Percentiles rank a stretch among this genome's conserved stretches.
phyloP scores from a whole-genome alignment of 78 protist genomes.

The Corallochytrium limacisporum region DNA sequence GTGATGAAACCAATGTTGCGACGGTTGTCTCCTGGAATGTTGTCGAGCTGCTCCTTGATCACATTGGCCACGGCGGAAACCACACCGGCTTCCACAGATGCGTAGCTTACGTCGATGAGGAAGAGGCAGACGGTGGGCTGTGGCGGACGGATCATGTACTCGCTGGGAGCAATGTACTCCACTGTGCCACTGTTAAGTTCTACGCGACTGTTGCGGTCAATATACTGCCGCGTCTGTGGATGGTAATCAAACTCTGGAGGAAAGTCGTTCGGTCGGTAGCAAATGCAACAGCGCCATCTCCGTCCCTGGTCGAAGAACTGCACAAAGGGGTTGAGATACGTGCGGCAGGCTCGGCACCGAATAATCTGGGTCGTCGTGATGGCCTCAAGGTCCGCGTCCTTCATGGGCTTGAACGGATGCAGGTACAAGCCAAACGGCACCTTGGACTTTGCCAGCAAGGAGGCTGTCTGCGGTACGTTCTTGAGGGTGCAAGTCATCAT shows the following conservation, averaged over 20 bases:
- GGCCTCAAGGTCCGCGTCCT: neutral
- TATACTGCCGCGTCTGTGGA: neutral
- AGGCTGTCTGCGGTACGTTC: neutral
- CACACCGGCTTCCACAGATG: neutral
- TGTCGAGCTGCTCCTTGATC: neutral
- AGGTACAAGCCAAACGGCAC: constrained; percentile 3
- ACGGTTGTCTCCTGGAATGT: constrained; percentile 3
- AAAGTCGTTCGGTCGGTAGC: neutral
- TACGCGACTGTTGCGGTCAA: constrained; percentile 2
- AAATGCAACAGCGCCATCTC: constrained; percentile 18
- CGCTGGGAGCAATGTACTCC: constrained; percentile 9
- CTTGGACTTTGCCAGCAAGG: neutral
- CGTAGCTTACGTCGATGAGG: neutral
- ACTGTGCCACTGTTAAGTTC: neutral
- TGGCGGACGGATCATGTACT: constrained; percentile 17
- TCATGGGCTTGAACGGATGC: neutral
- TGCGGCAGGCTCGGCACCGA: constrained; percentile 15
- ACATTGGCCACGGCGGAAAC: neutral
- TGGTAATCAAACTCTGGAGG: constrained; percentile 4
- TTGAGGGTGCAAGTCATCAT: constrained; percentile 7
- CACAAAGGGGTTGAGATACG: constrained; percentile 24
- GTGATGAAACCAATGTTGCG: neutral
- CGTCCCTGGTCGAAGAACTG: constrained; percentile 4
- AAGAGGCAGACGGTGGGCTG: neutral
- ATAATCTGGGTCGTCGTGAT: neutral